These are phyloP conservation scores for Sungouiozyma ichnusensis DNA, from an alignment of 805 yeast species.

Conservation along the genomic window DNA sequence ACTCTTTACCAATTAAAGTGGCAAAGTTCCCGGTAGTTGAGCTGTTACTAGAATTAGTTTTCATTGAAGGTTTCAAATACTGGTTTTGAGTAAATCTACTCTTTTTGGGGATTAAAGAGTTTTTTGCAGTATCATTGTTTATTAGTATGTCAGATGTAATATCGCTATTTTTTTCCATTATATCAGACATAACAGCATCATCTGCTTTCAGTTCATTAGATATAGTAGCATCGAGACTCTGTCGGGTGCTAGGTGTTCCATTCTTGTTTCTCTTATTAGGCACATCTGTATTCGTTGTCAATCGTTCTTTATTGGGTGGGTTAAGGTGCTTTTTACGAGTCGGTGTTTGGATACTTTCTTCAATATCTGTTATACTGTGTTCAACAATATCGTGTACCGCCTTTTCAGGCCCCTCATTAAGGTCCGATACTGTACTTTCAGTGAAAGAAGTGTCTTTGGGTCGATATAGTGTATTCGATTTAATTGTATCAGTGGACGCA, in stretches of 20 bases:
- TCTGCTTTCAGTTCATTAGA: too few relatives aligned
- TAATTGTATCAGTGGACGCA: too few relatives aligned
- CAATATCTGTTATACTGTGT: constrained; percentile 1
- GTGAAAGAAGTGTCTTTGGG: too few relatives aligned
- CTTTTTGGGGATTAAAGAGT: background rate
- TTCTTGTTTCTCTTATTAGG: too few relatives aligned
- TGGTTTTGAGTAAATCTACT: background rate
- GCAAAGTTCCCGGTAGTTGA: background rate
- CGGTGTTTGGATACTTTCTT: constrained; percentile 1
- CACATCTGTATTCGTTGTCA: too few relatives aligned
- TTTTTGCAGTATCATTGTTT: background rate
- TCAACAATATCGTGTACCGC: background rate
- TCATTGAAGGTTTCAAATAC: background rate
- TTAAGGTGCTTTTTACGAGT: too few relatives aligned
- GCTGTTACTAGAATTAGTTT: background rate
- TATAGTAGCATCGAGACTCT: too few relatives aligned
- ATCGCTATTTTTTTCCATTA: background rate
- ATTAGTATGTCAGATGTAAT: background rate
- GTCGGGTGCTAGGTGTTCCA: too few relatives aligned
- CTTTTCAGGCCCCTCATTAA: background rate
- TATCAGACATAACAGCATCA: background rate
- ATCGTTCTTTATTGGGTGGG: too few relatives aligned
- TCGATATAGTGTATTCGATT: background rate
- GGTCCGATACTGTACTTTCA: background rate
- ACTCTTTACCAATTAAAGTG: background rate